Percentiles rank a stretch among this genome's conserved stretches.
These are phyloP conservation scores for Leccinum uliginosum DNA, from an alignment of 768 basidiomycete genomes.

Conservation along the genomic window DNA sequence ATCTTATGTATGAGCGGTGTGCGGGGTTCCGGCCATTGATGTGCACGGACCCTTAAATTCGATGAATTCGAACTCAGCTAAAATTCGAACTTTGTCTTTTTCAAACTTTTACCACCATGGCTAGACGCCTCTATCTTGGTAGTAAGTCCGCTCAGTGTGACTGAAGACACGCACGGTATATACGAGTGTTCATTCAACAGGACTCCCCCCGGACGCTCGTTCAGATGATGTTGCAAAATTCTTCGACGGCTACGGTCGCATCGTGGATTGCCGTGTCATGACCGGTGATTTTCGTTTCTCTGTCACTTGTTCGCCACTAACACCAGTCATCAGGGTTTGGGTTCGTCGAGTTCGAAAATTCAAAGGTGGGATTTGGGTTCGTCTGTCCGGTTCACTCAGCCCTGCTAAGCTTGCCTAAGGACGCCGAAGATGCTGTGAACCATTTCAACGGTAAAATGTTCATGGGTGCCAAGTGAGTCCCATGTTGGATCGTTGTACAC, in stretches of 20 bases:
- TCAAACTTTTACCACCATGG: constrained; percentile 49
- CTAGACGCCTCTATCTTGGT: constrained; percentile 82
- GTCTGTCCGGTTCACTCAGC: not conserved
- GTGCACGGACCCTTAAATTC: constrained; percentile 32
- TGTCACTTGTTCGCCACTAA: constrained; percentile 8
- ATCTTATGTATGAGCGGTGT: constrained; percentile 8
- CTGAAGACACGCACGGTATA: constrained; percentile 3
- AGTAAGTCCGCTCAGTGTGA: constrained; percentile 42
- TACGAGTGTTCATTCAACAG: constrained; percentile 33
- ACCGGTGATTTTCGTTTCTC: constrained; percentile 56
- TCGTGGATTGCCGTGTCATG: constrained; percentile 92
- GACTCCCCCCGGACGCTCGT: constrained; percentile 79
- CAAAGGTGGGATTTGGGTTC: constrained; percentile 45
- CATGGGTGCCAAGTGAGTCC: constrained; percentile 67
- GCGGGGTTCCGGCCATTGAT: constrained; percentile 14
- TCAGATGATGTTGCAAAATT: constrained; percentile 82
- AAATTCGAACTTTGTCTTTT: constrained; percentile 24
- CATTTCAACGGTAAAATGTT: constrained; percentile 86
- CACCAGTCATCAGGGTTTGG: constrained; percentile 66
- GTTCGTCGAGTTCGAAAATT: constrained; percentile 92
- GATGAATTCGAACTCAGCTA: constrained; percentile 30
- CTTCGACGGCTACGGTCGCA: constrained; percentile 87
- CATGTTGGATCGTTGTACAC: not conserved
- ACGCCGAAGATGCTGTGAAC: constrained; percentile 90
- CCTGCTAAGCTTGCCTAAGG: constrained; percentile 43